Conservation (phyloP, 1,284 basidiomycete species). For the Pseudozyma sp. region DNA sequence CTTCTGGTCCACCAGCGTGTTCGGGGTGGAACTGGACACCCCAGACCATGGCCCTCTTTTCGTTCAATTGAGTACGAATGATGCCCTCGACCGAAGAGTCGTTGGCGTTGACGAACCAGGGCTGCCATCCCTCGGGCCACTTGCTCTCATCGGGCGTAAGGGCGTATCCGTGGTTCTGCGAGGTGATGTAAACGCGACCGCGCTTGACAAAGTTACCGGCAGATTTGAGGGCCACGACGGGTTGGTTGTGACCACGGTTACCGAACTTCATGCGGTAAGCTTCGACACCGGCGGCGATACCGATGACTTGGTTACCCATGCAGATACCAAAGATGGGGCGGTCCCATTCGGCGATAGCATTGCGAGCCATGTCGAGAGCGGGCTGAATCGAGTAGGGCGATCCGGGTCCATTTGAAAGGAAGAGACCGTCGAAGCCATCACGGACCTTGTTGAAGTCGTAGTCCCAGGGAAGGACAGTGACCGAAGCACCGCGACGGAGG, state of each 20-base stretch:
- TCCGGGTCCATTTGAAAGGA: constrained; percentile 96
- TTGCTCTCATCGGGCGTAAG: constrained; percentile 61
- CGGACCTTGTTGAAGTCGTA: constrained; percentile 90
- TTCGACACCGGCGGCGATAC: constrained; percentile 94
- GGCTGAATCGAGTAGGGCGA: constrained; percentile 91
- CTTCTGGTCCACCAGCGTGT: constrained; percentile 67
- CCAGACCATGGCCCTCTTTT: constrained; percentile 60
- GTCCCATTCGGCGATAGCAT: constrained; percentile 83
- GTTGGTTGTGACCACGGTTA: constrained; percentile 99
- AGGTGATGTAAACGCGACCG: constrained; percentile 95
- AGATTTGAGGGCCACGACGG: constrained; percentile 90
- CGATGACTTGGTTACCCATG: constrained; percentile 86
- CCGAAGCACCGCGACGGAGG: constrained; percentile 86
- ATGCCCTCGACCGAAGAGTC: constrained; percentile 67
- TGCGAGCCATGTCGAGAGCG: constrained; percentile 82
- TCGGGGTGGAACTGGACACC: constrained; percentile 68
- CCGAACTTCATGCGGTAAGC: constrained; percentile 98
- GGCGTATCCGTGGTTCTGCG: constrained; percentile 72
- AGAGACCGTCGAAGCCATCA: constrained; percentile 92
- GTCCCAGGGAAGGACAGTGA: constrained; percentile 97
- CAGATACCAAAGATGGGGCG: constrained; percentile 97
- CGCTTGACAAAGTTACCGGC: constrained; percentile 87
- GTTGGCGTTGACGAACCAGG: constrained; percentile 68
- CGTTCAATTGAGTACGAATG: constrained; percentile 51
- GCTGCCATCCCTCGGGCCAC: constrained; percentile 66